Evolutionary conservation across 2,329 filamentous ascomycete genomes (phyloP), one percentile per base, ranked within the genome.

Genomic region (Neonectria faginata): DNA sequence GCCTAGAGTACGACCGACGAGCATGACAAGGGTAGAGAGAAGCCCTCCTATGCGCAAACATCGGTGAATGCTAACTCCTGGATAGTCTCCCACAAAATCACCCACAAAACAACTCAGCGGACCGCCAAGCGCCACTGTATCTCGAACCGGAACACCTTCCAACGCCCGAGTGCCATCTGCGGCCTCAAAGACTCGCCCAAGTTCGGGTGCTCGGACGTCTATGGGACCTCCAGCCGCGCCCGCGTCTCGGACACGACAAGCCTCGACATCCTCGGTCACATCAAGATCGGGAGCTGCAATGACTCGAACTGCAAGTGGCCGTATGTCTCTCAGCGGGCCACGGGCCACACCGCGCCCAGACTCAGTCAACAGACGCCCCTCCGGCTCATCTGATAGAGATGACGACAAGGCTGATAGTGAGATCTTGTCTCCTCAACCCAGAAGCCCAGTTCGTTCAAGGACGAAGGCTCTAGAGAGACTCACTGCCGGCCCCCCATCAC

Each of bases 31-130:
- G 75, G 87, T 89, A 78, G 71, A 86, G 79, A 25, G 20, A 36
- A 44, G 5, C 22, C 27, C 31, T 48, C 55, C 33, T 31, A 29
- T 33, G 39, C n/a, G n/a, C 18, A 25, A 20, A 2, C 27, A 60
- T 11, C 60, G 27, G 53, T 61, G 45, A 69, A 60, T 50, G 61
- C 72, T 74, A 57, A 74, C 50, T 27, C n/a, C 22, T 44, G 25
- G 11, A 56, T 56, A 94, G 89, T 93, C 91, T 63, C 92, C 92
- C 2, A 90, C 88, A 0, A 94, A 92, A 73, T 94, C 92, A 1
- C 92, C 92, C 2, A 92, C 91, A 3, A 96, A 96, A 75, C 91
- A 92, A 71, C 77, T 92, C 50, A 78, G 78, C 64, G 83, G 78
- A 41, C 83, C 88, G 2, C 86, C 89, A 1, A 89, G 86, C 70